Base-by-base conservation (phyloP, 352 stramenopile genomes). In the Pythium aphanidermatum region DNA sequence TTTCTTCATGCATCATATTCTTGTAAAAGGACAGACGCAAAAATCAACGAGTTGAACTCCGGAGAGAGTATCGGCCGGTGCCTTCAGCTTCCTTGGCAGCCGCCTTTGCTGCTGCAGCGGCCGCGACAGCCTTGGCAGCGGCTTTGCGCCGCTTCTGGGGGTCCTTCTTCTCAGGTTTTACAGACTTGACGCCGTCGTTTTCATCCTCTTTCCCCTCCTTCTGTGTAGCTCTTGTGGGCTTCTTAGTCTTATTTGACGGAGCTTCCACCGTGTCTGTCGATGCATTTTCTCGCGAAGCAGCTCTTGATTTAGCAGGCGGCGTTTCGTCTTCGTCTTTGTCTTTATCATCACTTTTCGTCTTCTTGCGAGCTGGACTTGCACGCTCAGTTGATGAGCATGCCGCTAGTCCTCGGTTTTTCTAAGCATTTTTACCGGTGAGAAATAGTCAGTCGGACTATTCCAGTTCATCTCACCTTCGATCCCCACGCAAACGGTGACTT, bases 51-150 rank as follows among this genome's bases (percentile, higher is more conserved):
- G 31, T 44, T 11, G 47, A 28, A 28, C 49, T 58, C 4, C 49
- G 49, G 2, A 88, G 30, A 13, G 66, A 70, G 58, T 83, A 83
- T 20, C 66, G 60, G 4, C 42, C 54, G 2, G 53, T 54, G 9
- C 63, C 17, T 34, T 55, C 53, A 3, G 53, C 53, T 20, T 51
- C 38, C 16, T 63, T 74, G 8, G 79, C 79, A 16, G 79, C 79
- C 12, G 72, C 76, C 10, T 56, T 68, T 2, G 79, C 79, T n/a
- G 79, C 79, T 20, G 70, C 76, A 17, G 74, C 60, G 8, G 72
- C 74, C 7, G 60, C 75, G 10, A 88, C 55, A 2, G 80, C 80
- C 20, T 70, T 74, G 9, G 68, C 67, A 3, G 75, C 76, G 14
- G 76, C 60, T 54, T 80, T 75, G 25, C 71, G 62, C 29, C 77